These are phyloP conservation scores for Voacanga thouarsii DNA, from an alignment of 257 asterid genomes.

Conservation along the genomic window DNA sequence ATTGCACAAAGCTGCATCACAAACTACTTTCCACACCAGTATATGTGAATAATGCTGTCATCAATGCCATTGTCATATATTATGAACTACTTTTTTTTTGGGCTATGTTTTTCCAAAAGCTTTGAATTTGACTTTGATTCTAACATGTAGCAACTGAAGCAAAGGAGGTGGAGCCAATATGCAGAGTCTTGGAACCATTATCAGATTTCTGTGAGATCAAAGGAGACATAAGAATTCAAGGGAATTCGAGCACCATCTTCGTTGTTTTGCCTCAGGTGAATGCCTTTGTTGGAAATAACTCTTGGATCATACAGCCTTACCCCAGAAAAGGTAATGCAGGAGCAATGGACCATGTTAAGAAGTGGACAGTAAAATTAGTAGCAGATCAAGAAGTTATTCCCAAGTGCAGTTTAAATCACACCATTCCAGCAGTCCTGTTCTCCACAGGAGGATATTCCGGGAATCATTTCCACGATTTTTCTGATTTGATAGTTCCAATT, in stretches of 20 bases:
- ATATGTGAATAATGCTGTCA: neutral
- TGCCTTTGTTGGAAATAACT: neutral
- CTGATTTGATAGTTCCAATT: conserved; percentile 58
- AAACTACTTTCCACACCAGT: neutral
- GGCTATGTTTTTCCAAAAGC: neutral
- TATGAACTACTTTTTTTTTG: neutral
- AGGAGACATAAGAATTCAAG: conserved; percentile 37
- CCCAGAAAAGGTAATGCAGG: conserved; percentile 38
- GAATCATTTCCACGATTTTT: conserved; percentile 67
- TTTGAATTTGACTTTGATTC: neutral
- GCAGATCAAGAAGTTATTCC: conserved; percentile 28
- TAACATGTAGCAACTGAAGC: conserved; percentile 19
- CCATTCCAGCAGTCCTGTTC: conserved; percentile 52
- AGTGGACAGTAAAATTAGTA: conserved; percentile 50
- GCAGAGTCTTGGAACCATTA: conserved; percentile 25
- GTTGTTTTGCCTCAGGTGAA: conserved; percentile 15
- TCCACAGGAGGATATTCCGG: conserved; percentile 67
- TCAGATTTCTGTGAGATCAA: conserved; percentile 39
- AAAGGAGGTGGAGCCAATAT: conserved; percentile 15
- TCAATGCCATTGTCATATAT: neutral
- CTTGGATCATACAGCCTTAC: conserved; percentile 45
- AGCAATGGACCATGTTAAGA: conserved; percentile 42
- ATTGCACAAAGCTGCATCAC: neutral
- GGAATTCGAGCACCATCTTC: conserved; percentile 34
- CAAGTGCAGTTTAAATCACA: conserved; percentile 36